These are phyloP conservation scores for Microbotryum intermedium DNA, from an alignment of 1,284 basidiomycete species.

Conservation along the genomic window DNA sequence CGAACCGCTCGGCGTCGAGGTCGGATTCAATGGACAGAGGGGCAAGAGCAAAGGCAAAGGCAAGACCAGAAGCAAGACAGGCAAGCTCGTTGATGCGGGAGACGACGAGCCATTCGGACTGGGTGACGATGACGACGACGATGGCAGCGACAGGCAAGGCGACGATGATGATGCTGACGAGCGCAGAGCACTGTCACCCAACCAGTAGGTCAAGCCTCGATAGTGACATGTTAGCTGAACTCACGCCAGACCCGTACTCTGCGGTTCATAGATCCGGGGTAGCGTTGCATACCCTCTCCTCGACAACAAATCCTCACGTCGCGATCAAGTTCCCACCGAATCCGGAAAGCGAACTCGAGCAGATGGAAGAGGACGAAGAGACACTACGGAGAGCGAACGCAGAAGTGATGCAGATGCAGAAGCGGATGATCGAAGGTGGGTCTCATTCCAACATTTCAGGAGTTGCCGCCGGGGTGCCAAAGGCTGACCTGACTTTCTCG, in stretches of 20 bases:
- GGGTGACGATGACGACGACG: constrained; percentile 1
- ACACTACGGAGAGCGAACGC: constrained; percentile 29
- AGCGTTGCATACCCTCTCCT: neutral
- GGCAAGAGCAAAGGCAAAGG: constrained; percentile 4
- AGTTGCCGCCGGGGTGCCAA: neutral
- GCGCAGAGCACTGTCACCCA: neutral
- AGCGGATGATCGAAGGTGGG: constrained; percentile 30
- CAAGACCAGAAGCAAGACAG: constrained; percentile 11
- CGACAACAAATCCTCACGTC: constrained; percentile 6
- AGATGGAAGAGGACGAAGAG: constrained; percentile 32
- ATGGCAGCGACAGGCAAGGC: neutral
- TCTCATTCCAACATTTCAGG: neutral
- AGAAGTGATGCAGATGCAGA: constrained; percentile 33
- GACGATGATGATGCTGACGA: constrained; percentile 2
- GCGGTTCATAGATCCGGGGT: neutral
- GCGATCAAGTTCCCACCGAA: constrained; percentile 14
- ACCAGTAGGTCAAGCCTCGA: neutral
- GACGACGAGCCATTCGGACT: constrained; percentile 5
- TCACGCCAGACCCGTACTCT: too few species aligned
- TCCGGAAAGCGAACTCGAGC: constrained; percentile 20
- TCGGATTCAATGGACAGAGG: constrained; percentile 5
- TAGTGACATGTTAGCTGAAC: too few species aligned
- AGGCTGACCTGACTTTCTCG: neutral
- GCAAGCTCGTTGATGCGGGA: constrained; percentile 17
- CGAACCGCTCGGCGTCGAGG: constrained; percentile 23